Evolutionary conservation across 2,329 filamentous ascomycete genomes (phyloP).

Genomic region (Colletotrichum magnum): DNA sequence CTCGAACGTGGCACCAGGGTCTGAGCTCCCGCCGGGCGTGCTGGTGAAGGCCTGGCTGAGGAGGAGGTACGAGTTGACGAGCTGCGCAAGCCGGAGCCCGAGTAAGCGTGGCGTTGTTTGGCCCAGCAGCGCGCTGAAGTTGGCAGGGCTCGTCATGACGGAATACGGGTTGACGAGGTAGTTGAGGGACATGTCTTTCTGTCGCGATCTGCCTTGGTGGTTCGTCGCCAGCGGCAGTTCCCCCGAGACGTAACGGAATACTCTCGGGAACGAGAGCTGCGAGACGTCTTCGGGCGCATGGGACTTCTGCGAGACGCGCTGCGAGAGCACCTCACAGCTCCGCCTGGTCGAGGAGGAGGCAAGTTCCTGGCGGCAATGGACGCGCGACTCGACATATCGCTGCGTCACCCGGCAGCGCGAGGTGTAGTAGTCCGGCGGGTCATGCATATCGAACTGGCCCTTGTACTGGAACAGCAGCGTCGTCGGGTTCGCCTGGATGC

Average conservation of each 20-base stretch:
- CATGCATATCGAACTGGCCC: neutral
- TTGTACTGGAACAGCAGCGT: conserved; percentile 3
- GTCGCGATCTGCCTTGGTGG: neutral
- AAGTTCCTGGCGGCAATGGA: conserved; percentile 8
- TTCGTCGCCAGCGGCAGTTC: conserved; percentile 13
- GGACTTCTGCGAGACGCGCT: conserved; percentile 7
- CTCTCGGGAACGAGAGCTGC: conserved; percentile 6
- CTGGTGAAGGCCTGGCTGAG: conserved; percentile 17
- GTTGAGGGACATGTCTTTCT: conserved; percentile 8
- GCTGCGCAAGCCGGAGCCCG: conserved; percentile 12
- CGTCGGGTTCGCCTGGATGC: conserved; percentile 16
- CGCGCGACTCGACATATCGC: conserved; percentile 24
- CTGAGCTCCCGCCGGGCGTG: neutral
- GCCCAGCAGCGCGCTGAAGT: neutral
- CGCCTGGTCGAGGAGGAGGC: conserved; percentile 1
- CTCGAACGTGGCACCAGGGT: neutral
- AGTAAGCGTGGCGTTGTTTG: neutral
- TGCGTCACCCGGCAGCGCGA: conserved; percentile 19
- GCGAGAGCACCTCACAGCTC: conserved; percentile 13
- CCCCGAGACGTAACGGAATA: conserved; percentile 10
- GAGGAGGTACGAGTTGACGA: conserved; percentile 23
- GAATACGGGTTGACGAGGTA: conserved; percentile 19
- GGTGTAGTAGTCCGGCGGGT: neutral
- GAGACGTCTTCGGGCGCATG: conserved; percentile 20
- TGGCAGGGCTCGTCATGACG: neutral